phyloP scores from a whole-genome alignment of 768 basidiomycete species.

The Auricularia cornea region DNA sequence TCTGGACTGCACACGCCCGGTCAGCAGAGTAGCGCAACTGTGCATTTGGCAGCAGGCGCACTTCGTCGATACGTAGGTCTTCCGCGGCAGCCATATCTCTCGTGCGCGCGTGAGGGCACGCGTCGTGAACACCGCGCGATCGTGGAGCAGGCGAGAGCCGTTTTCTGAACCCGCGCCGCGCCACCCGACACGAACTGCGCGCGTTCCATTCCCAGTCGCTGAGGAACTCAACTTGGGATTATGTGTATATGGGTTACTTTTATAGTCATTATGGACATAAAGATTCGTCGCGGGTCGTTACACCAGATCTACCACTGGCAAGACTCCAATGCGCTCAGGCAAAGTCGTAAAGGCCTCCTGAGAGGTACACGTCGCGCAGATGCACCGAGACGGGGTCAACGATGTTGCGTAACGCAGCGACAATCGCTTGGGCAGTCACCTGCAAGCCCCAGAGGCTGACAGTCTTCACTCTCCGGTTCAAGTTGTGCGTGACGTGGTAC shows the following conservation, averaged over 20 bases:
- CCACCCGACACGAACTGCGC: too few species aligned
- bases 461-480: slow-evolving; percentile 80
- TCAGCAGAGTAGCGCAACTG: background rate
- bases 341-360: background rate
- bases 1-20: slow-evolving; percentile 41
- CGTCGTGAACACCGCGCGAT: too few species aligned
- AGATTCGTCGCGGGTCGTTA: background rate
- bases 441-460: slow-evolving; percentile 94
- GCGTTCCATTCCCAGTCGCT: too few species aligned
- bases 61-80: slow-evolving; percentile 5
- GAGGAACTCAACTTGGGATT: too few species aligned
- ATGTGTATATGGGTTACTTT: too few species aligned
- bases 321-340: background rate
- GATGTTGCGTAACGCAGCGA: slow-evolving; percentile 66
- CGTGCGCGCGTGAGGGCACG: background rate
- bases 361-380: slow-evolving; percentile 22
- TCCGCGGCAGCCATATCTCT: background rate
- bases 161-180: too few species aligned
- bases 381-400: slow-evolving; percentile 53
- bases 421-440: slow-evolving; percentile 81
- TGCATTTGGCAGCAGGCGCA: background rate
- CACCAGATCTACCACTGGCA: background rate
- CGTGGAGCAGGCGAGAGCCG: too few species aligned
- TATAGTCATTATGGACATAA: too few species aligned
- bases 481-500: slow-evolving; percentile 88